A percentile compares a stretch with the other conserved stretches of the same genome.
These are phyloP conservation scores for Stenocarpella maydis DNA, from an alignment of 2,329 filamentous ascomycete genomes.

Conservation along the genomic window DNA sequence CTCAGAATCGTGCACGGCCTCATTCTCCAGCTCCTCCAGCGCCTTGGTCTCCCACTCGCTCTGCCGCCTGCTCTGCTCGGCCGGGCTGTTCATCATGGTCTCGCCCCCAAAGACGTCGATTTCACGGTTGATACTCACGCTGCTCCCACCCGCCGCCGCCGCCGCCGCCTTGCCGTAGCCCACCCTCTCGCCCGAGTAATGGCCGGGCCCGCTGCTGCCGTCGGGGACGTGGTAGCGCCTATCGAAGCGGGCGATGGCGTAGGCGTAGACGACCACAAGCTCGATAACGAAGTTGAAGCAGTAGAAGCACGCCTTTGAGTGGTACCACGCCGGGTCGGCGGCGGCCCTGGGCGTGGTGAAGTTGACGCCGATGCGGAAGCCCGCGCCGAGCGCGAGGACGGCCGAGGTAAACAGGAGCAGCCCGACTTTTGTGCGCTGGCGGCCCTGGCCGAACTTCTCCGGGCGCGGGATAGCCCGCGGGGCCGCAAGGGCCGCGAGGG, in stretches of 20 bases:
- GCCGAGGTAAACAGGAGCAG: constrained; percentile 67
- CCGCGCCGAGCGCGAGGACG: constrained; percentile 73
- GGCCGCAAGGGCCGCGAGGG: constrained; percentile 59
- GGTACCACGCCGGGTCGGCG: constrained; percentile 71
- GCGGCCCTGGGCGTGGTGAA: constrained; percentile 59
- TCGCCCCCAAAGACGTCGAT: constrained; percentile 38
- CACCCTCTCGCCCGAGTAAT: constrained; percentile 30
- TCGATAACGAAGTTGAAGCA: constrained; percentile 81
- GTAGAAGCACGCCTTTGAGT: constrained; percentile 78
- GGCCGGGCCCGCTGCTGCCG: constrained; percentile 36
- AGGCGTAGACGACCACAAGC: constrained; percentile 72
- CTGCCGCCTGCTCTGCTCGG: constrained; percentile 13
- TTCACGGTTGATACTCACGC: constrained; percentile 38
- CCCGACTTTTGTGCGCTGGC: constrained; percentile 70
- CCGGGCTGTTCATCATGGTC: constrained; percentile 10
- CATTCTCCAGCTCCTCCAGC: constrained; percentile 24
- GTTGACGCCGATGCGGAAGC: constrained; percentile 69
- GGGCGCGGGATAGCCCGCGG: constrained; percentile 43
- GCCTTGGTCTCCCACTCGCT: constrained; percentile 32
- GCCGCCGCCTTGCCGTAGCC: not conserved
- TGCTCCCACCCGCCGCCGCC: not conserved
- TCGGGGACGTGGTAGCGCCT: constrained; percentile 68
- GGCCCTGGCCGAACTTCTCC: constrained; percentile 73
- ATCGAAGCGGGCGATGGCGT: constrained; percentile 75
- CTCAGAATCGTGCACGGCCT: not conserved